Evolutionary conservation across 2,329 filamentous ascomycete species (phyloP).

Genomic region (Septoria linicola): DNA sequence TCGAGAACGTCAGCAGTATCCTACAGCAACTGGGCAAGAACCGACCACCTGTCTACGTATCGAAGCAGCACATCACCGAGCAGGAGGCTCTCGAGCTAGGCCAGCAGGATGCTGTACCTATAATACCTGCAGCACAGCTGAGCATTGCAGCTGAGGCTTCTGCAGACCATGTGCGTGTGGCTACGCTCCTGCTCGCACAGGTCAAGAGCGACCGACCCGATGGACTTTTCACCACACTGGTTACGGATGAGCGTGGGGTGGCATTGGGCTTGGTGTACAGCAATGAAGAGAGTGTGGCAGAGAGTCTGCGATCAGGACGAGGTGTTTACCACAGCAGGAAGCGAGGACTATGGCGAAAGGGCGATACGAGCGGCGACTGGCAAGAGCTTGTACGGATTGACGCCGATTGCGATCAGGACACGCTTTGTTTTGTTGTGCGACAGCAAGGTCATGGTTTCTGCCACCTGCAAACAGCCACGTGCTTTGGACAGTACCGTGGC

Average conservation of each 20-base stretch:
- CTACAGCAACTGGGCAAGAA: constrained; percentile 52
- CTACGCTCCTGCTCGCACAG: constrained; percentile 68
- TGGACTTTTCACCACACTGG: constrained; percentile 82
- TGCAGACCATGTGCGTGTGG: constrained; percentile 61
- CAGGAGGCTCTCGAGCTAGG: constrained; percentile 45
- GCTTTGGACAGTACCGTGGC: constrained; percentile 82
- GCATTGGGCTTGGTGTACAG: constrained; percentile 92
- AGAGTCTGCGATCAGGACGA: constrained; percentile 75
- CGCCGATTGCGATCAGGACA: constrained; percentile 91
- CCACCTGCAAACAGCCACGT: constrained; percentile 86
- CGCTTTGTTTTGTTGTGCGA: constrained; percentile 81
- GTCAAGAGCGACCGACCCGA: constrained; percentile 81
- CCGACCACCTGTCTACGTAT: constrained; percentile 53
- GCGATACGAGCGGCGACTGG: constrained; percentile 87
- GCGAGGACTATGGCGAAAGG: constrained; percentile 94
- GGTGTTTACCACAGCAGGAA: constrained; percentile 97
- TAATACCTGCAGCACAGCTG: constrained; percentile 69
- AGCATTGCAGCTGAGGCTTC: constrained; percentile 65
- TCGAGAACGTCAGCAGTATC: constrained; percentile 47
- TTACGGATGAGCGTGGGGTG: constrained; percentile 81
- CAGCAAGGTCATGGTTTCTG: constrained; percentile 91
- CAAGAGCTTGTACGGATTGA: constrained; percentile 84
- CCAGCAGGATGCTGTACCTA: constrained; percentile 59
- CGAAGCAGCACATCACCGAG: constrained; percentile 44
- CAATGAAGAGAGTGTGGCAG: constrained; percentile 82